Percentiles rank a stretch among this genome's conserved stretches.
Conservation (phyloP, 2,329 filamentous ascomycete species). For the Stemphylium vesicarium region DNA sequence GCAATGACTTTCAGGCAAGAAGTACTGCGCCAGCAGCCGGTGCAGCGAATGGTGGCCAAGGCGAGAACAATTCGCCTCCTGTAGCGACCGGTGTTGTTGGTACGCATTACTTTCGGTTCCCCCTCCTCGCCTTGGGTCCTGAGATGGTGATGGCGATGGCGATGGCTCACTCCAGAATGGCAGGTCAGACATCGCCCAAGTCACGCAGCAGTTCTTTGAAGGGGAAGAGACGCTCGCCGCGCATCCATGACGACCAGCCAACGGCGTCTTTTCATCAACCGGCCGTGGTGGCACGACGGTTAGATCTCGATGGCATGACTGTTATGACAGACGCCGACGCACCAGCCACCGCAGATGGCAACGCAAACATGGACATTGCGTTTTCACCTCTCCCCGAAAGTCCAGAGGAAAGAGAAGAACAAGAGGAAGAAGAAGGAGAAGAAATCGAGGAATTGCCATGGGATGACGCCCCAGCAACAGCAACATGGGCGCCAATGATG, state of each 20-base stretch:
- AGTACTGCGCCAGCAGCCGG: conserved; percentile 7
- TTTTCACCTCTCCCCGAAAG: conserved; percentile 22
- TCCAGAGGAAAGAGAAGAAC: conserved; percentile 15
- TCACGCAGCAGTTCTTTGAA: conserved; percentile 23
- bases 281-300: conserved; percentile 5
- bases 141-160: conserved; percentile 1
- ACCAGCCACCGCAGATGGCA: conserved; percentile 8
- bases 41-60: conserved; percentile 8
- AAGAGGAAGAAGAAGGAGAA: conserved; percentile 15
- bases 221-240: conserved; percentile 22
- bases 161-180: conserved; percentile 28
- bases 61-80: conserved; percentile 25
- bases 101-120: conserved; percentile 25
- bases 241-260: conserved; percentile 14
- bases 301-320: conserved; percentile 46
- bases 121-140: not conserved
- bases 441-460: conserved; percentile 18
- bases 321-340: conserved; percentile 23
- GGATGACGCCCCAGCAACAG: conserved; percentile 25
- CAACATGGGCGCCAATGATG: conserved; percentile 39
- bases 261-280: not conserved
- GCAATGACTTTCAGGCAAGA: conserved; percentile 23
- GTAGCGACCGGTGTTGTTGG: conserved; percentile 29
- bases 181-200: conserved; percentile 35
- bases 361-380: too few species aligned